Conservation (phyloP, 495 filamentous ascomycete species). For the Lophium mytilinum region DNA sequence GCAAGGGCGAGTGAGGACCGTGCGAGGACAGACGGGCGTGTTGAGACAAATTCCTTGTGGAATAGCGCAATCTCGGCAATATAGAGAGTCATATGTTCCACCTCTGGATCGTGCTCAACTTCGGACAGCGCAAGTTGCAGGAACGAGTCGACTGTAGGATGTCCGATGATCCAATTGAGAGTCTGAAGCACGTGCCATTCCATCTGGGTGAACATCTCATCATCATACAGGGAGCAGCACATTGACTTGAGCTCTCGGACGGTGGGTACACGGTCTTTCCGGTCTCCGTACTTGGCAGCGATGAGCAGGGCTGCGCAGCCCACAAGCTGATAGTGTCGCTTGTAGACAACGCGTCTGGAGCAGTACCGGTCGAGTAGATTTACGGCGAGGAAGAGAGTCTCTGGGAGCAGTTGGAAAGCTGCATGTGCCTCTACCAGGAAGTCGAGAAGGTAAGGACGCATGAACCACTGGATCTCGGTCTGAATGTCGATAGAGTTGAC, state of each 20-base stretch:
- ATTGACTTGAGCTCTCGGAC: conserved; percentile 95
- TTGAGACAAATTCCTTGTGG: conserved; percentile 91
- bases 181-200: conserved; percentile 99
- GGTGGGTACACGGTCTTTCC: conserved; percentile 92
- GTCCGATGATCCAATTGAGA: conserved; percentile 91
- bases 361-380: conserved; percentile 97
- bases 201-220: conserved; percentile 99
- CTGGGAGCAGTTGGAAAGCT: conserved; percentile 86
- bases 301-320: conserved; percentile 95
- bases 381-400: conserved; percentile 90
- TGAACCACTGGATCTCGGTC: conserved; percentile 98
- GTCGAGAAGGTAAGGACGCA: conserved; percentile 96
- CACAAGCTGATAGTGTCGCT: conserved; percentile 96
- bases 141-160: conserved; percentile 91
- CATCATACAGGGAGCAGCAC: conserved; percentile 97
- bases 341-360: conserved; percentile 96
- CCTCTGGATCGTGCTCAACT: conserved; percentile 61
- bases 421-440: conserved; percentile 96
- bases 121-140: conserved; percentile 65
- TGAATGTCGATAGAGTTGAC: conserved; percentile 98
- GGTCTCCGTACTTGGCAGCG: conserved; percentile 96
- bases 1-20: conserved; percentile 78
- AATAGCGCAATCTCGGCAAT: conserved; percentile 90
- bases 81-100: conserved; percentile 91
- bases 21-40: conserved; percentile 81